phyloP scores from a whole-genome alignment of 2,329 filamentous ascomycete genomes.

The Fusarium chaquense region DNA sequence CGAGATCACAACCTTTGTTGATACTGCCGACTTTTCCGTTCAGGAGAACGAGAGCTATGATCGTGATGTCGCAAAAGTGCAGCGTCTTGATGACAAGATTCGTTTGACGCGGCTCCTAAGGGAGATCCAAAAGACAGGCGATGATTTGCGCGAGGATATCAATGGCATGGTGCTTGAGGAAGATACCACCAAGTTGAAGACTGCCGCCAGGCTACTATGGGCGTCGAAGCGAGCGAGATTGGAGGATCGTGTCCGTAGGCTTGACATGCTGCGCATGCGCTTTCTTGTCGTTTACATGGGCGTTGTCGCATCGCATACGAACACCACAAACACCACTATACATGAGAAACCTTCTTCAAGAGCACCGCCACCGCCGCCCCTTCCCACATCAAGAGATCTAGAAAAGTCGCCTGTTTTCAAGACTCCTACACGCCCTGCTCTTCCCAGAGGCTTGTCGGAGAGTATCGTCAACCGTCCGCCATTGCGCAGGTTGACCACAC shows the following conservation, averaged over 20 bases:
- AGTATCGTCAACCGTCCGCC: slow-evolving; percentile 61
- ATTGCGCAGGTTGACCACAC: slow-evolving; percentile 65
- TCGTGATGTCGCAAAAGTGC: slow-evolving; percentile 68
- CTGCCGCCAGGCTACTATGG: slow-evolving; percentile 68
- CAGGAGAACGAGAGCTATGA: slow-evolving; percentile 75
- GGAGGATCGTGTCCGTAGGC: slow-evolving; percentile 68
- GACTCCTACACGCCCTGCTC: slow-evolving; percentile 50
- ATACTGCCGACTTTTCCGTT: slow-evolving; percentile 71
- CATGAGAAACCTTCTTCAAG: slow-evolving; percentile 50
- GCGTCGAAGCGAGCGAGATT: slow-evolving; percentile 65
- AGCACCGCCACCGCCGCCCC: slow-evolving; percentile 44
- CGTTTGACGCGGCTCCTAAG: slow-evolving; percentile 68
- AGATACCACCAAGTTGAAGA: slow-evolving; percentile 58
- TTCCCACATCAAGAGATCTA: slow-evolving; percentile 50
- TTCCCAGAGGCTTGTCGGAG: slow-evolving; percentile 60
- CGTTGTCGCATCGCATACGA: slow-evolving; percentile 58
- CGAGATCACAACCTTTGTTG: slow-evolving; percentile 69
- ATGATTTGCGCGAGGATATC: slow-evolving; percentile 71
- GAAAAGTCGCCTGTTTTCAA: slow-evolving; percentile 52
- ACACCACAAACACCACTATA: slow-evolving; percentile 40
- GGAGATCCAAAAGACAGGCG: slow-evolving; percentile 71
- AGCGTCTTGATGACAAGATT: slow-evolving; percentile 71
- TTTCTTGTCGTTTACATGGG: slow-evolving; percentile 75
- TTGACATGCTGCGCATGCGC: slow-evolving; percentile 73
- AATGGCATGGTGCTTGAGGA: slow-evolving; percentile 64